Evolutionary conservation across 768 basidiomycete genomes (phyloP), one percentile per base, ranked within the genome.

Genomic region (Tylopilus felleus): DNA sequence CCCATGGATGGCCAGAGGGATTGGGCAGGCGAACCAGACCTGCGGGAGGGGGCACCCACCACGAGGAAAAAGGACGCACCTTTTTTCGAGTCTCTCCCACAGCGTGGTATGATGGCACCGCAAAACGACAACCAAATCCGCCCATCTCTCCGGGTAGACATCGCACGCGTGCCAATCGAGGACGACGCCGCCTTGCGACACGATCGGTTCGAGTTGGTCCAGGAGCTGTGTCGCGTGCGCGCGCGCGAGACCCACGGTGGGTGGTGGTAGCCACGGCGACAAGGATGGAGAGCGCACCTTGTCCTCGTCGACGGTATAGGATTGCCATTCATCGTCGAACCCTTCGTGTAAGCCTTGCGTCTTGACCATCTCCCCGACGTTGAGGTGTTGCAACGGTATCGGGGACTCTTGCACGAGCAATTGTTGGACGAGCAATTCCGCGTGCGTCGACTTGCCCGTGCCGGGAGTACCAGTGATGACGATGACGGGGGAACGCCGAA

Each of bases 121-220:
- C 8, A 98, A 74, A 31, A 98, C 94, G 36, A 98, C 85, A 44
- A 97, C 94, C 28, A 98, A 79, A 73, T 99, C 97, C 22, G 89
- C 79, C 97, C 97, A 98, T 52, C 96, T 82, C 71, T 99, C 94
- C 0, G 97, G 97, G 62, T 95, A 99, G 33, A 85, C 71, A 57
- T 93, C 93, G 72, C 92, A 94, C 21, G 90, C 90, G 67, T 97
- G 93, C 92, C 94, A 96, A 71, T 97, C 93, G 27, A 97, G 84
- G 51, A 97, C 83, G 57, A 94, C 73, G 17, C 91, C 91, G 9
- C 93, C 94, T 41, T 72, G 74, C 0, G 79, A 71, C 0, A 80
- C 81, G 25, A 88, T 63, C 0, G 85, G 80, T 68, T 97, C 93
- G 23, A 98, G 77, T 67, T 93, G 88, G 65, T 98, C 94, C 21